Evolutionary conservation across 2,329 filamentous ascomycete species (phyloP).

Genomic region (Aschersonia sp.): DNA sequence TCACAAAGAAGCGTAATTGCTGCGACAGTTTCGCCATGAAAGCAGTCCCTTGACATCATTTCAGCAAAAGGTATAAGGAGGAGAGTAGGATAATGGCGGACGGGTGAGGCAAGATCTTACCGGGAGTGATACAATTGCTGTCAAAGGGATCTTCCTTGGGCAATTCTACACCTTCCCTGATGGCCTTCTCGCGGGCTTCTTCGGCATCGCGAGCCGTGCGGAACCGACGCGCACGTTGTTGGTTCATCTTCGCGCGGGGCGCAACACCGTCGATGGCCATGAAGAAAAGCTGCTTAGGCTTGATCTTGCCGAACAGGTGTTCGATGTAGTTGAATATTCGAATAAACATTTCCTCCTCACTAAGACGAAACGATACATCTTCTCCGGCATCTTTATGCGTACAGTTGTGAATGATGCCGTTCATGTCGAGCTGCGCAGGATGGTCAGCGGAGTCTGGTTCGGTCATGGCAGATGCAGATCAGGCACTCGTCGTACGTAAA

Average conservation of each 20-base stretch:
- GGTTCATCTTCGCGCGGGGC: constrained; percentile 98
- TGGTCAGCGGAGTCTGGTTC: constrained; percentile 7
- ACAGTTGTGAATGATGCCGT: constrained; percentile 99
- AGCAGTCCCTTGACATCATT: constrained; percentile 45
- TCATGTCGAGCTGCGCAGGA: constrained; percentile 66
- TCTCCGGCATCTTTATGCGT: constrained; percentile 87
- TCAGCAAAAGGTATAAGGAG: background rate
- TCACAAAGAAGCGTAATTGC: constrained; percentile 96
- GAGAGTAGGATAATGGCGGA: too few species aligned
- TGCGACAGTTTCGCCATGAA: constrained; percentile 95
- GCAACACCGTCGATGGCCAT: constrained; percentile 99
- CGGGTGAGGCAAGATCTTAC: constrained; percentile 18
- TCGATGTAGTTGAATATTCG: constrained; percentile 99
- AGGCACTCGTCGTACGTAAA: constrained; percentile 49
- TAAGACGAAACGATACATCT: constrained; percentile 81
- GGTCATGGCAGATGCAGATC: background rate
- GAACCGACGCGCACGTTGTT: constrained; percentile 90
- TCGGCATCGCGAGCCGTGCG: constrained; percentile 87
- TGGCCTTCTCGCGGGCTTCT: constrained; percentile 79
- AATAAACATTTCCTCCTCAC: constrained; percentile 98
- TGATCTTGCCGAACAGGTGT: constrained; percentile 96
- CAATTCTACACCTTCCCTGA: constrained; percentile 78
- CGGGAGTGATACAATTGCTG: constrained; percentile 97
- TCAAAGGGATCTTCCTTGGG: constrained; percentile 94
- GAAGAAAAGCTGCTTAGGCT: constrained; percentile 96